phyloP scores from a whole-genome alignment of 2,329 filamentous ascomycete species.

The Exophiala bonariae region DNA sequence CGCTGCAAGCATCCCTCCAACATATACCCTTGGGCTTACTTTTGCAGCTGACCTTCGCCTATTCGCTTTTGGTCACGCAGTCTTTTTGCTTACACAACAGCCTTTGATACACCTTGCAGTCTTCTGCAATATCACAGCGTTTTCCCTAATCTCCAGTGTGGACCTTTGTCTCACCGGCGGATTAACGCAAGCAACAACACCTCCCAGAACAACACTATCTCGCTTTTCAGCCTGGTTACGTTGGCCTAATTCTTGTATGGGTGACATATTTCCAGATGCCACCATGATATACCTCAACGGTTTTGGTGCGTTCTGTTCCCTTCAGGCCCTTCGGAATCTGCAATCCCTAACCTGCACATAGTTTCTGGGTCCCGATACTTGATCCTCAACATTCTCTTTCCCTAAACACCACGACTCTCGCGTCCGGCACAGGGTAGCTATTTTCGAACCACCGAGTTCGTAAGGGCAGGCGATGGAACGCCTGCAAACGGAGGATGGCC shows the following conservation, averaged over 20 bases:
- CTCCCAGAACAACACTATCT: slow-evolving; percentile 2
- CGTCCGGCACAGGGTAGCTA: slow-evolving; percentile 28
- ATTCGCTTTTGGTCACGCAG: slow-evolving; percentile 14
- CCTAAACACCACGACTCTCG: slow-evolving; percentile 26
- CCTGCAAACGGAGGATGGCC: slow-evolving; percentile 51
- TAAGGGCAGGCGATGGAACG: slow-evolving; percentile 43
- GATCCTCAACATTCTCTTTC: slow-evolving; percentile 35
- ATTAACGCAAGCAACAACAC: slow-evolving; percentile 11
- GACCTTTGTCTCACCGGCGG: slow-evolving; percentile 18
- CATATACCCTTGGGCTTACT: slow-evolving; percentile 13
- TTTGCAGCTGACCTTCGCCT: slow-evolving; percentile 20
- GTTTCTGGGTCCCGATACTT: slow-evolving; percentile 35
- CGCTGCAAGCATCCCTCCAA: slow-evolving; percentile 7
- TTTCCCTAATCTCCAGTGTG: slow-evolving; percentile 19
- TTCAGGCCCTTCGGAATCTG: slow-evolving; percentile 33
- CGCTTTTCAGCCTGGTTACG: slow-evolving; percentile 12
- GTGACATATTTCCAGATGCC: slow-evolving; percentile 15
- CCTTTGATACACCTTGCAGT: slow-evolving; percentile 7
- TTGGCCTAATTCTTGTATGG: slow-evolving; percentile 1
- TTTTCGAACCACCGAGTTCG: slow-evolving; percentile 3
- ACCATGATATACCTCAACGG: slow-evolving; percentile 21
- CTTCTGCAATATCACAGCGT: slow-evolving; percentile 11
- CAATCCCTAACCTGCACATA: slow-evolving; percentile 29
- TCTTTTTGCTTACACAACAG: slow-evolving; percentile 18
- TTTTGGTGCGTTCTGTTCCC: slow-evolving; percentile 21